Evolutionary conservation across 306 rosid species (phyloP).

Genomic region (Argentina anserina): DNA sequence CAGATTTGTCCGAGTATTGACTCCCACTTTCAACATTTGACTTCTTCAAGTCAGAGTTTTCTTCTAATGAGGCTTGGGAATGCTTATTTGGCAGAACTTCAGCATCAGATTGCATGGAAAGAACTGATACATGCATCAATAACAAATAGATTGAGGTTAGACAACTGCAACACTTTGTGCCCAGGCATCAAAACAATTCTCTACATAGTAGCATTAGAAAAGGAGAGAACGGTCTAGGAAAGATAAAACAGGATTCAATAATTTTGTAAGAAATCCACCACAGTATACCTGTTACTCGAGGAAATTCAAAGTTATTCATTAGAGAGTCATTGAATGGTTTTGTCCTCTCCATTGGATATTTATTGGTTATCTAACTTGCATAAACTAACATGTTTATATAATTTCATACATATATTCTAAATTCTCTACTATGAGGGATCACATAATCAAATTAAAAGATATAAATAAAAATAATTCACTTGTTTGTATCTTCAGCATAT

Average conservation of each 20-base stretch:
- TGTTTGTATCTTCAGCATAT: not conserved
- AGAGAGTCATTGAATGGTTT: not conserved
- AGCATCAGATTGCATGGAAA: slow-evolving; percentile 59
- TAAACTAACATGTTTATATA: not conserved
- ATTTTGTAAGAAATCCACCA: not conserved
- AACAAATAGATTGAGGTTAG: slow-evolving; percentile 15
- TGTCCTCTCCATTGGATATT: not conserved
- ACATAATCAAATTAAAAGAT: not conserved
- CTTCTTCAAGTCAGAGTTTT: slow-evolving; percentile 29
- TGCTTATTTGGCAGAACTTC: slow-evolving; percentile 31
- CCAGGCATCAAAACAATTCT: not conserved
- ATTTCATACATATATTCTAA: not conserved
- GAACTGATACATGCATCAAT: slow-evolving; percentile 49
- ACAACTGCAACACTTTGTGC: not conserved
- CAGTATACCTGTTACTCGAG: not conserved
- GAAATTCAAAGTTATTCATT: not conserved
- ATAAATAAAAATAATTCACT: not conserved
- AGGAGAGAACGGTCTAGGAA: not conserved
- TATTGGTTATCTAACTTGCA: not conserved
- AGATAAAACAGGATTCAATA: not conserved
- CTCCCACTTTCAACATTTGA: slow-evolving; percentile 30
- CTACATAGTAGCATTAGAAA: not conserved
- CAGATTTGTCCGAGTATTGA: slow-evolving; percentile 47
- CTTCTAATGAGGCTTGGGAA: slow-evolving; percentile 27
- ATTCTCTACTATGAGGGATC: not conserved